phyloP scores from a whole-genome alignment of 208 protist genomes.

The Zelonia costaricensis region DNA sequence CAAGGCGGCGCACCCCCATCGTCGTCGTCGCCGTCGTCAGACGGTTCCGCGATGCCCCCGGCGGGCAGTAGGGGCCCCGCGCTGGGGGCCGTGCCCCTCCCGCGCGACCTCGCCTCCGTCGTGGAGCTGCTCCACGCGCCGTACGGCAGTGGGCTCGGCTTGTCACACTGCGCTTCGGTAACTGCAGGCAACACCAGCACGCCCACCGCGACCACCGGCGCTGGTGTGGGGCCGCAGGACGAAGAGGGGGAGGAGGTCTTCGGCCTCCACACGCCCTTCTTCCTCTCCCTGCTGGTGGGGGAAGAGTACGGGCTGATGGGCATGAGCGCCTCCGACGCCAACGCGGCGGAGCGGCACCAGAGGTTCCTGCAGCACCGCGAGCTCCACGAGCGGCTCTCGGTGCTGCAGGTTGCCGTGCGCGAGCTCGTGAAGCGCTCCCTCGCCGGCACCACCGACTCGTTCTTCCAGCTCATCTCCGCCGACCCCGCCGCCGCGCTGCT shows the following conservation, averaged over 20 bases:
- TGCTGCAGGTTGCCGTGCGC: slow-evolving; percentile 17
- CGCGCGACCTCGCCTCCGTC: slow-evolving; percentile 13
- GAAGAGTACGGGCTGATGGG: not conserved
- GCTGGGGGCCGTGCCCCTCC: slow-evolving; percentile 4
- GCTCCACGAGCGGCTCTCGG: slow-evolving; percentile 5
- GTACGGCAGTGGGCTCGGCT: too few species aligned
- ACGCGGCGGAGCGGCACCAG: not conserved
- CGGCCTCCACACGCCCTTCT: not conserved
- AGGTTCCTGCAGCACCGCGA: not conserved
- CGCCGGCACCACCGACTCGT: slow-evolving; percentile 3
- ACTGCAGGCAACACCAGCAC: too few species aligned
- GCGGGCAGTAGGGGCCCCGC: too few species aligned
- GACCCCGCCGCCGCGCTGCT: slow-evolving; percentile 19
- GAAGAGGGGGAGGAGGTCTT: not conserved
- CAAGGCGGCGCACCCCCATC: too few species aligned
- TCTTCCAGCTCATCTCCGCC: slow-evolving; percentile 20
- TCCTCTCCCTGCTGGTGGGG: not conserved
- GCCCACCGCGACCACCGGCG: too few species aligned
- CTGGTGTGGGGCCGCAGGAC: not conserved
- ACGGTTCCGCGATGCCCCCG: too few species aligned
- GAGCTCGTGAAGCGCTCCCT: slow-evolving; percentile 18
- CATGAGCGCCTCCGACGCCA: not conserved
- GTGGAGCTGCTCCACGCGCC: slow-evolving; percentile 27
- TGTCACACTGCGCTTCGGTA: too few species aligned
- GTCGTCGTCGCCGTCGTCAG: too few species aligned